Base-by-base conservation (phyloP, 257 asterid species). In the Capsicum chinense region DNA sequence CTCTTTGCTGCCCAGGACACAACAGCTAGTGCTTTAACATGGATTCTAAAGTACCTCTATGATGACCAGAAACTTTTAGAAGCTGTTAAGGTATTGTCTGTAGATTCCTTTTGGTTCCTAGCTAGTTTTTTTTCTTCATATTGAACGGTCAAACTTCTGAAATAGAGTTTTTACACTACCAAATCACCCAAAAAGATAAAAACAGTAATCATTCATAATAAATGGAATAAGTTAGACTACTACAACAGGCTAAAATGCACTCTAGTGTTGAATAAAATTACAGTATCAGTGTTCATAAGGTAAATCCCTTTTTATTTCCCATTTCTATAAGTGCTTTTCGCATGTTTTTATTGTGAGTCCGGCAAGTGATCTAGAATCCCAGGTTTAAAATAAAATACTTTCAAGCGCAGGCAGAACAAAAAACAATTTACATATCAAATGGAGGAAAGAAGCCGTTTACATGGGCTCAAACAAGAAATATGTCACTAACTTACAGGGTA, bases 1-100 rank as follows among this genome's bases (percentile, higher is more conserved):
- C 83, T 96, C 50, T 96, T 96, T 89, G 99, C 99, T 35, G 99
- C 99, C 64, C 99, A 93, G 63, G 99, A 96, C 48, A 96, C 99
- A 15, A 94, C 99, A 2, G 98, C 99, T 5, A 91, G 94, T 85
- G 95, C 92, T 48, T 79, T 96, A 21, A 96, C 99, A 60, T 96
- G 99, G 99, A 89, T 96, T 44, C 90, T 96, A 80, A 96, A 96
- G 80, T 94, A 92, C 90, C 92, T 96, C 19, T 87, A 89, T 33
- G 94, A 96, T 64, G 56, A 94, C 60, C 93, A 84, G 11, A 89
- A 89, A 59, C 87, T 96, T 80, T 83, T 96, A 47, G 87, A 94
- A 84, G 92, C 89, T 66, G 94, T 96, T 12, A 91, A 89, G 93
- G 99, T 95, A 85, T 21, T 4, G 60, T 14, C 9, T 44, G 16